Conservation (phyloP, 1,139 yeast species). For the Candida sp. region DNA sequence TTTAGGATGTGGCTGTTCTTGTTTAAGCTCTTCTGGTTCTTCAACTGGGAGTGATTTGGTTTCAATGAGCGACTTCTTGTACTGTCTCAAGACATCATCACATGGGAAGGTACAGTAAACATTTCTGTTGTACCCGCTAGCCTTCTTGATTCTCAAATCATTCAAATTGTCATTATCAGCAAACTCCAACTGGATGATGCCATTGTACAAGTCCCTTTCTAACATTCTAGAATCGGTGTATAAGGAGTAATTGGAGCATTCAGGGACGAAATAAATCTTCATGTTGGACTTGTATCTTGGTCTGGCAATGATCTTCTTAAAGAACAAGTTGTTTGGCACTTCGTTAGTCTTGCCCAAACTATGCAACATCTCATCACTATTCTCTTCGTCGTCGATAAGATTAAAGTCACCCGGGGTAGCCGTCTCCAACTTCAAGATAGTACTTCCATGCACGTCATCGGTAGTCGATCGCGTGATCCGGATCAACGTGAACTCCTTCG, state of each 20-base stretch:
- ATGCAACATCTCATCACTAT: conserved; percentile 42
- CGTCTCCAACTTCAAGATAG: conserved; percentile 55
- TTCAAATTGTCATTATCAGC: conserved; percentile 6
- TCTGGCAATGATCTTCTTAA: conserved; percentile 50
- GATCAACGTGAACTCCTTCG: conserved; percentile 46
- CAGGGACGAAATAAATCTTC: conserved; percentile 49
- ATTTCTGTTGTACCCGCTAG: conserved; percentile 9
- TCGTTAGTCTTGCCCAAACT: conserved; percentile 44
- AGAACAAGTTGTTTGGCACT: conserved; percentile 49
- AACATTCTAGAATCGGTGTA: conserved; percentile 56
- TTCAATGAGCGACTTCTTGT: conserved; percentile 15
- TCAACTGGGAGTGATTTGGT: background rate
- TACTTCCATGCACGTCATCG: conserved; percentile 52
- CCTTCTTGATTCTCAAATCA: conserved; percentile 5
- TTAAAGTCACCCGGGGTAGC: conserved; percentile 56
- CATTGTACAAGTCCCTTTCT: conserved; percentile 54
- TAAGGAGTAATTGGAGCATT: conserved; percentile 35
- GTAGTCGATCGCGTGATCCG: conserved; percentile 61
- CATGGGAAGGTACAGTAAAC: conserved; percentile 29
- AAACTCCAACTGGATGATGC: conserved; percentile 39
- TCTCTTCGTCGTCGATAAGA: conserved; percentile 53
- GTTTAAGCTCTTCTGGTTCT: background rate
- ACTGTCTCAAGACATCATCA: conserved; percentile 21
- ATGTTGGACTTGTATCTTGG: conserved; percentile 57
- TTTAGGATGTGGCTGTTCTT: background rate